These are phyloP conservation scores for Eucalyptus erythrocorys DNA, from an alignment of 345 rosid species.

Conservation along the genomic window DNA sequence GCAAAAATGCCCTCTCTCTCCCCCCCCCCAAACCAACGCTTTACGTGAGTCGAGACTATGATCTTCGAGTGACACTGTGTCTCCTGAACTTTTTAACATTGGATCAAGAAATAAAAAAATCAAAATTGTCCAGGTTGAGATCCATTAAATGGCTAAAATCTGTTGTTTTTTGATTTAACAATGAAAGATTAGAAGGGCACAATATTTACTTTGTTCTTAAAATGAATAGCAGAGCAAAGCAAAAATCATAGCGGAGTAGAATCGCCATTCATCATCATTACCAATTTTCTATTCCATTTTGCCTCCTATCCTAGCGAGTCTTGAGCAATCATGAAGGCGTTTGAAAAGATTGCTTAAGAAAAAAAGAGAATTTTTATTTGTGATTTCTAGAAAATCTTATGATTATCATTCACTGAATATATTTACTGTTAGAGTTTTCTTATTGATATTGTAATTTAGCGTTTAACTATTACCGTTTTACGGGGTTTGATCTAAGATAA, in stretches of 20 bases:
- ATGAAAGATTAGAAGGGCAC: background rate
- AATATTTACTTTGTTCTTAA: background rate
- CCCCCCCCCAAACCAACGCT: no score
- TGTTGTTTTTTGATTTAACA: background rate
- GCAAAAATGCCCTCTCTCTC: background rate
- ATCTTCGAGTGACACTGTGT: background rate
- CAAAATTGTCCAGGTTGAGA: background rate
- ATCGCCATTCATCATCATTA: background rate
- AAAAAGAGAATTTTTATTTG: background rate
- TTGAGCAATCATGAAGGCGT: background rate
- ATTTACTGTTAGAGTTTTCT: no score
- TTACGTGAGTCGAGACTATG: background rate
- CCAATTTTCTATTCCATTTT: background rate
- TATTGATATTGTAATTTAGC: no score
- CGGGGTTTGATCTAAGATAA: no score
- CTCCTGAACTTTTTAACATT: background rate
- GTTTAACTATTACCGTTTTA: no score
- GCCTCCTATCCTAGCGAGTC: background rate
- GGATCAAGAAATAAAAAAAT: background rate
- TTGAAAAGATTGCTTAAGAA: background rate
- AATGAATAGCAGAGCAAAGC: background rate
- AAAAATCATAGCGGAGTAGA: background rate
- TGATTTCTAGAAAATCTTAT: background rate
- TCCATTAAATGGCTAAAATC: background rate
- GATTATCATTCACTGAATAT: background rate